These are phyloP conservation scores for Amanita muscaria DNA, from an alignment of 768 basidiomycete genomes.

Conservation along the genomic window DNA sequence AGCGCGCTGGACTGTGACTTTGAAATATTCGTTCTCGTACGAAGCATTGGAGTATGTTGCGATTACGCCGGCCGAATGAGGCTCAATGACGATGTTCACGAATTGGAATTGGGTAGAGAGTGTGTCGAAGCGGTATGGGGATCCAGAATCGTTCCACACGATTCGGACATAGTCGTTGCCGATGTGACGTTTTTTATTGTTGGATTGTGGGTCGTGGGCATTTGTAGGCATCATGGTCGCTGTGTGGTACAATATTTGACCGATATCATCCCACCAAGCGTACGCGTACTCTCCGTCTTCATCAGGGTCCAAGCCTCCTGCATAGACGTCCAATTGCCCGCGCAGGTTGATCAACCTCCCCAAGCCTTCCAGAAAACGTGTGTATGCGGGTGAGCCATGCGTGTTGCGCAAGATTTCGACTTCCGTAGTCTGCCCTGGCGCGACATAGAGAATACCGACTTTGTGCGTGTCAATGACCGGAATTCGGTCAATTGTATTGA, in stretches of 20 bases:
- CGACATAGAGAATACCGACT: constrained; percentile 93
- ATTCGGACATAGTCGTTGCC: constrained; percentile 96
- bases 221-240: constrained; percentile 95
- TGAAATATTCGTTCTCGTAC: constrained; percentile 94
- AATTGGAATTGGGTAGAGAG: constrained; percentile 92
- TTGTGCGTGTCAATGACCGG: constrained; percentile 98
- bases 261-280: constrained; percentile 98
- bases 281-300: constrained; percentile 96
- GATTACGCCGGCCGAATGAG: constrained; percentile 78
- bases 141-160: constrained; percentile 96
- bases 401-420: constrained; percentile 80
- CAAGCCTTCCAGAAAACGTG: constrained; percentile 84
- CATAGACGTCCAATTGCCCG: constrained; percentile 87
- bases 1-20: constrained; percentile 83
- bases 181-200: constrained; percentile 89
- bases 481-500: constrained; percentile 67
- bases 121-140: constrained; percentile 84
- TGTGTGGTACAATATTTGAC: constrained; percentile 90
- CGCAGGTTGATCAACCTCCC: constrained; percentile 83
- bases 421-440: constrained; percentile 81
- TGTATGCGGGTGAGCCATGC: constrained; percentile 92
- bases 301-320: constrained; percentile 84
- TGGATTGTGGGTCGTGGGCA: constrained; percentile 55
- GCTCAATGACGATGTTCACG: constrained; percentile 94
- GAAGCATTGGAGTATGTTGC: constrained; percentile 77